Percentiles rank a stretch among this genome's conserved stretches.
Evolutionary conservation across 441 rosid genomes (phyloP).

Genomic region (Euphorbia schlechtendalii): DNA sequence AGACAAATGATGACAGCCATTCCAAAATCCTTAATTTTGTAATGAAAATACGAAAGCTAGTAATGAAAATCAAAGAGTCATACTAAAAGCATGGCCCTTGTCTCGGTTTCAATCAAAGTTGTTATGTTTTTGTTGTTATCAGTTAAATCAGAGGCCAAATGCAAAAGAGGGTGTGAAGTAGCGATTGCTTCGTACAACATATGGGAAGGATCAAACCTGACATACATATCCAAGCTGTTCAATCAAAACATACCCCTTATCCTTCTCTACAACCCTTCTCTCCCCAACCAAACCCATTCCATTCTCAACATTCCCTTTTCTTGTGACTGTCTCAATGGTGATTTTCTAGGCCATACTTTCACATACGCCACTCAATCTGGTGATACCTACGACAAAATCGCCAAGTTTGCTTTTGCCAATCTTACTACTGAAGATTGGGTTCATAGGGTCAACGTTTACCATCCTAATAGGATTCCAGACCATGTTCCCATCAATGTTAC

Average conservation of each 20-base stretch:
- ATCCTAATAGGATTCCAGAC: slow-evolving; percentile 25
- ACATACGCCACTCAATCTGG: slow-evolving; percentile 16
- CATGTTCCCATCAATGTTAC: slow-evolving; percentile 35
- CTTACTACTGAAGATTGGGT: slow-evolving; percentile 36
- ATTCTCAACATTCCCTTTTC: slow-evolving; percentile 47
- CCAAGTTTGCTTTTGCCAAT: slow-evolving; percentile 27
- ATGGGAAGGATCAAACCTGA: slow-evolving; percentile 31
- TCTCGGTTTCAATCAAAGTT: neutral
- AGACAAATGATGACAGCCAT: too few species aligned
- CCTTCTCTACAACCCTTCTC: slow-evolving; percentile 25
- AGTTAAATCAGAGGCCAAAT: slow-evolving; percentile 27
- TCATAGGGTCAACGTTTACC: slow-evolving; percentile 24
- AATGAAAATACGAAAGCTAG: too few species aligned
- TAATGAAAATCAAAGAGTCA: too few species aligned
- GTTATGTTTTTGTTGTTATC: neutral
- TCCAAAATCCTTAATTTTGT: too few species aligned
- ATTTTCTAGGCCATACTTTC: slow-evolving; percentile 17
- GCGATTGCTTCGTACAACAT: slow-evolving; percentile 54
- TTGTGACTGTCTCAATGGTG: slow-evolving; percentile 35
- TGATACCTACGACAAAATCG: slow-evolving; percentile 35
- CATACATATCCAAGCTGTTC: slow-evolving; percentile 21
- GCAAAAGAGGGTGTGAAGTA: slow-evolving; percentile 33
- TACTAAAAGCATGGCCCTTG: too few species aligned
- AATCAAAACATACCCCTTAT: slow-evolving; percentile 19
- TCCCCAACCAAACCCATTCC: slow-evolving; percentile 25